Percentiles rank a stretch among this genome's conserved stretches.
Conservation (phyloP, 306 rosid species). For the Trifolium repens region DNA sequence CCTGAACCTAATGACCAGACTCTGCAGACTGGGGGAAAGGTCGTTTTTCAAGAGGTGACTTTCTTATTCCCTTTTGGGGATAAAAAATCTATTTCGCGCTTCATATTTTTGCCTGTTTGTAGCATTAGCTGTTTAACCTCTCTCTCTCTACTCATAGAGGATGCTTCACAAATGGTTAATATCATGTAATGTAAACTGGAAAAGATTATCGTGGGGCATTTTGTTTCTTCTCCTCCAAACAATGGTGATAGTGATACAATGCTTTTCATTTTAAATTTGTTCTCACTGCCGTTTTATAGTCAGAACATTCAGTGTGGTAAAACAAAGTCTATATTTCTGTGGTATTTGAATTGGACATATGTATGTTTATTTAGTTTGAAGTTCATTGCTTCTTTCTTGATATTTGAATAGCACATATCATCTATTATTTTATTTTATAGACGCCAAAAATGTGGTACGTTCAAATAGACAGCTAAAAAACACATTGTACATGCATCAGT, state of each 20-base stretch:
- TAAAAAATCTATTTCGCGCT: not conserved
- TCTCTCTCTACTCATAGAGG: not conserved
- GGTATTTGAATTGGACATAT: slow-evolving; percentile 14
- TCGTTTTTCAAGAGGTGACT: slow-evolving; percentile 68
- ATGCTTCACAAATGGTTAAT: slow-evolving; percentile 16
- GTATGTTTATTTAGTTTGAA: not conserved
- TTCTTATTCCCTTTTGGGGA: slow-evolving; percentile 25
- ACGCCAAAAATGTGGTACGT: not conserved
- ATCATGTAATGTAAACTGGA: not conserved
- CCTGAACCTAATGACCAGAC: slow-evolving; percentile 83
- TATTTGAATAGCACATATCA: not conserved
- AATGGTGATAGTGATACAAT: slow-evolving; percentile 4
- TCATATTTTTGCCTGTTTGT: not conserved
- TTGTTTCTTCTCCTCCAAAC: not conserved
- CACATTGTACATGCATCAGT: not conserved
- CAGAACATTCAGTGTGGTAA: slow-evolving; percentile 1
- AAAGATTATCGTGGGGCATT: not conserved
- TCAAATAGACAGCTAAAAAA: not conserved
- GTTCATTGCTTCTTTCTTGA: not conserved
- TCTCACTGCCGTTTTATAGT: slow-evolving; percentile 1
- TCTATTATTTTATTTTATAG: not conserved
- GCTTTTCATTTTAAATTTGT: not conserved
- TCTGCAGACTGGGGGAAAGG: slow-evolving; percentile 65
- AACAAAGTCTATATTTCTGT: not conserved
- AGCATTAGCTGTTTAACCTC: not conserved